Conservation (phyloP, 2,329 filamentous ascomycete species). For the Fusarium zealandicum region DNA sequence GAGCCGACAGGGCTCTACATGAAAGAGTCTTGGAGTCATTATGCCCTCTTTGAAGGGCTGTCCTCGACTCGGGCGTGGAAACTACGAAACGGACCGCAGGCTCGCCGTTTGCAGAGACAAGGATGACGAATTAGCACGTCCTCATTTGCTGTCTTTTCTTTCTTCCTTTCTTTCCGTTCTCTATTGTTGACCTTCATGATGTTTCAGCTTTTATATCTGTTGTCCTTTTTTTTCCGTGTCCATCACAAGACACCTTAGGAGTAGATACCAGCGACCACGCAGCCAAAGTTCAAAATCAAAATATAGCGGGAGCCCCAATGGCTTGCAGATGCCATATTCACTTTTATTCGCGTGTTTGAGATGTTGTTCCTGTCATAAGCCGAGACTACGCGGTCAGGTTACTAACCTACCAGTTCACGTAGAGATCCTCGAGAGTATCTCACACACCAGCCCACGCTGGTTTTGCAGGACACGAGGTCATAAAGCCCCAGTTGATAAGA, state of each 20-base stretch:
- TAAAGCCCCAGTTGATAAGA: no score
- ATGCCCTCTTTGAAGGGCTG: not conserved
- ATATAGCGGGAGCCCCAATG: not conserved
- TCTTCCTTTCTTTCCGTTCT: not conserved
- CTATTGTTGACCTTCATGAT: constrained; percentile 2
- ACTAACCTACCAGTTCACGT: no score
- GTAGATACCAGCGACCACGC: constrained; percentile 24
- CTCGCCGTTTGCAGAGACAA: constrained; percentile 20
- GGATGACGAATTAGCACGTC: constrained; percentile 2
- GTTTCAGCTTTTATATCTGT: not conserved
- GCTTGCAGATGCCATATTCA: not conserved
- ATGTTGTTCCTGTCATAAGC: not conserved
- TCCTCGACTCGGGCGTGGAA: constrained; percentile 3
- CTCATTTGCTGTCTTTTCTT: constrained; percentile 7
- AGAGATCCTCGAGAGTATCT: no score
- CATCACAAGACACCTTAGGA: constrained; percentile 11
- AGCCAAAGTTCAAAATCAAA: constrained; percentile 11
- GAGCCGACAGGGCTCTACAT: not conserved
- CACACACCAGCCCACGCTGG: no score
- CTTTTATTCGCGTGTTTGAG: not conserved
- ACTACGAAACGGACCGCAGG: constrained; percentile 26
- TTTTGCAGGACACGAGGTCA: no score
- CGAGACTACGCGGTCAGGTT: no score
- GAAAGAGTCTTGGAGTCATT: constrained; percentile 1
- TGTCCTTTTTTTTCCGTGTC: not conserved